These are phyloP conservation scores for Primulina huaijiensis DNA, from an alignment of 257 asterid species.

Conservation along the genomic window DNA sequence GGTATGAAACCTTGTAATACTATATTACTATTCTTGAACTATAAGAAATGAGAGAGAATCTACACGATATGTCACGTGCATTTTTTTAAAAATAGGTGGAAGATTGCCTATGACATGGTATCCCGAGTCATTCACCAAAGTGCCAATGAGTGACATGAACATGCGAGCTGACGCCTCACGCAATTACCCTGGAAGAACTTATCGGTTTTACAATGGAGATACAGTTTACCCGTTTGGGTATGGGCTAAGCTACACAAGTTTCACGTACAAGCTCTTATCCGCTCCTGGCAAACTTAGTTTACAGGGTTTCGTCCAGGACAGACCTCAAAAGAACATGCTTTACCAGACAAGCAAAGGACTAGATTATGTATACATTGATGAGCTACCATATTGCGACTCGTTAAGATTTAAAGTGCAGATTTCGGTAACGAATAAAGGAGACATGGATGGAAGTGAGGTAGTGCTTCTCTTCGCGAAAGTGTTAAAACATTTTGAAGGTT, in stretches of 20 bases:
- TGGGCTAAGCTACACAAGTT: slow-evolving; percentile 77
- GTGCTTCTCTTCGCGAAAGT: slow-evolving; percentile 58
- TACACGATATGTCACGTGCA: background rate
- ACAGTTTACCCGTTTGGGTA: slow-evolving; percentile 64
- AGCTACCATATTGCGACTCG: slow-evolving; percentile 45
- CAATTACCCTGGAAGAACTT: slow-evolving; percentile 88
- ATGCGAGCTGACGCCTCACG: slow-evolving; percentile 83
- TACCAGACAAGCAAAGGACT: slow-evolving; percentile 23
- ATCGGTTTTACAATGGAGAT: slow-evolving; percentile 80
- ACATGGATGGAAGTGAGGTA: slow-evolving; percentile 56
- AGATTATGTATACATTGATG: slow-evolving; percentile 46
- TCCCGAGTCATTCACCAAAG: slow-evolving; percentile 72
- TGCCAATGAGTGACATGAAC: slow-evolving; percentile 85
- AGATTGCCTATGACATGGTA: slow-evolving; percentile 86
- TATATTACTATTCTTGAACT: no score
- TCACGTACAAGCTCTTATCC: slow-evolving; percentile 45
- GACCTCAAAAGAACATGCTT: slow-evolving; percentile 33
- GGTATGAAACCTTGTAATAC: slow-evolving; percentile 13
- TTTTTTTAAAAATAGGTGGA: slow-evolving; percentile 54
- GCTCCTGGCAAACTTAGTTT: slow-evolving; percentile 60
- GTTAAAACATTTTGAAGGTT: slow-evolving; percentile 33
- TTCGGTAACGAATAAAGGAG: slow-evolving; percentile 65
- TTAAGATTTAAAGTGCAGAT: slow-evolving; percentile 50
- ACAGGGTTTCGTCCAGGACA: slow-evolving; percentile 27
- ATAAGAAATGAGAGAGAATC: background rate